Percentiles rank a stretch among this genome's conserved stretches.
phyloP scores from a whole-genome alignment of 192 early-diverging fungal species.

The Dimargaris cristalligena region DNA sequence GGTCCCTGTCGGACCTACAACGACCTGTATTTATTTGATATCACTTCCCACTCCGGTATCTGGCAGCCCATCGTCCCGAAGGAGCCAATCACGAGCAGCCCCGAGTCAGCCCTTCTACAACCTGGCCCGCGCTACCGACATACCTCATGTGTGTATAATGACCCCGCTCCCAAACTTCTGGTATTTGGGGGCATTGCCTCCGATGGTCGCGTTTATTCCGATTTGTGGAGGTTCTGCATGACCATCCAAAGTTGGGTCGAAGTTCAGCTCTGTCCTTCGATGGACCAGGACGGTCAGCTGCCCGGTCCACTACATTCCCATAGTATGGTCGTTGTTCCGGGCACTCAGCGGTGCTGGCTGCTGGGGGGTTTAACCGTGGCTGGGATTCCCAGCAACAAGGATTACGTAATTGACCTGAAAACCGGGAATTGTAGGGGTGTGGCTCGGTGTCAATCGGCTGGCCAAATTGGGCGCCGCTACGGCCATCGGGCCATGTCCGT shows the following conservation, averaged over 20 bases:
- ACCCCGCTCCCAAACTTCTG: background rate
- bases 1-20: background rate
- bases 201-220: background rate
- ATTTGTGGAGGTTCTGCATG: background rate
- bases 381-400: background rate
- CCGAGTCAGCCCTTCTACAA: background rate
- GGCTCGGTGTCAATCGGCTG: background rate
- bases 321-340: background rate
- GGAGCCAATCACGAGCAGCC: background rate
- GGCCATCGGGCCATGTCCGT: background rate
- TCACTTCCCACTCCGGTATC: background rate
- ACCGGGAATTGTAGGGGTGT: background rate
- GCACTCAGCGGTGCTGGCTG: background rate
- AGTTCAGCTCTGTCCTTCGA: background rate
- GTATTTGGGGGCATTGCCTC: background rate
- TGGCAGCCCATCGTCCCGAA: background rate
- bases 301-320: background rate
- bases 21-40: background rate
- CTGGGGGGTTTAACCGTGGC: background rate
- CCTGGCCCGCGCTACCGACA: background rate
- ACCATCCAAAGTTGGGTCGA: background rate
- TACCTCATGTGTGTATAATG: background rate
- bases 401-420: background rate
- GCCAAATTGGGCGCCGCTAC: background rate
- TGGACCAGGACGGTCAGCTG: background rate